Percentiles rank a stretch among this genome's conserved stretches.
phyloP scores from a whole-genome alignment of 1,284 basidiomycete genomes.

The Phylloboletellus chloephorus region DNA sequence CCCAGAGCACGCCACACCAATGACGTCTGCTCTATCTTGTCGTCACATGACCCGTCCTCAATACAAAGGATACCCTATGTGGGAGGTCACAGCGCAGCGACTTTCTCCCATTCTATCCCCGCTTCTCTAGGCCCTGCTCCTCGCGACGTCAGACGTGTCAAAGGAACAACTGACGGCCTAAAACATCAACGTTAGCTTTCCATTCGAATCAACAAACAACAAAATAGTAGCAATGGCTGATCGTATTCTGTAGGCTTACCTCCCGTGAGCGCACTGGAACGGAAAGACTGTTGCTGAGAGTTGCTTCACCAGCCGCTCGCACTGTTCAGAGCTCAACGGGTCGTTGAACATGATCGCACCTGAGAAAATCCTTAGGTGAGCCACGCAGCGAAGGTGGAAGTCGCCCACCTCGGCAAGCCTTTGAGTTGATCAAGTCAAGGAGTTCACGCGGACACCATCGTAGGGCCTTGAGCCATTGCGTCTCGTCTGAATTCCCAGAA shows the following conservation, averaged over 20 bases:
- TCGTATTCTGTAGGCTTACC: conserved; percentile 37
- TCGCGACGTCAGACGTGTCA: conserved; percentile 29
- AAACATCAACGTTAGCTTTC: neutral
- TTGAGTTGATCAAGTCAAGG: conserved; percentile 82
- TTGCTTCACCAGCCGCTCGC: conserved; percentile 59
- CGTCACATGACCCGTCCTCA: conserved; percentile 32
- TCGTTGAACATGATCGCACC: conserved; percentile 98
- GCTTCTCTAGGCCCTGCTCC: conserved; percentile 6
- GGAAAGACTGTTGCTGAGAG: conserved; percentile 74
- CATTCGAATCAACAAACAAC: conserved; percentile 7
- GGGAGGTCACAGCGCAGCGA: conserved; percentile 22
- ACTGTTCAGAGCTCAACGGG: conserved; percentile 60
- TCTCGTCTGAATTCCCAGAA: conserved; percentile 24
- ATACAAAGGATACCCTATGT: neutral
- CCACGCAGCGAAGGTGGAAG: neutral
- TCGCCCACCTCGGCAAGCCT: conserved; percentile 79
- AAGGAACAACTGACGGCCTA: conserved; percentile 47
- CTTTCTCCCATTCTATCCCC: conserved; percentile 25
- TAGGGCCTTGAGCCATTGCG: conserved; percentile 64
- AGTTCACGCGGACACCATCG: conserved; percentile 76
- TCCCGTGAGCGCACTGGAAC: conserved; percentile 93
- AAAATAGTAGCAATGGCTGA: neutral
- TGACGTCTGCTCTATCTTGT: conserved; percentile 34
- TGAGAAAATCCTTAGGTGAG: conserved; percentile 30
- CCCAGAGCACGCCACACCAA: conserved; percentile 16